Percentiles rank a stretch among this genome's conserved stretches.
Evolutionary conservation across 2,329 filamentous ascomycete genomes (phyloP).

Genomic region (Malbranchea cinnamomea): DNA sequence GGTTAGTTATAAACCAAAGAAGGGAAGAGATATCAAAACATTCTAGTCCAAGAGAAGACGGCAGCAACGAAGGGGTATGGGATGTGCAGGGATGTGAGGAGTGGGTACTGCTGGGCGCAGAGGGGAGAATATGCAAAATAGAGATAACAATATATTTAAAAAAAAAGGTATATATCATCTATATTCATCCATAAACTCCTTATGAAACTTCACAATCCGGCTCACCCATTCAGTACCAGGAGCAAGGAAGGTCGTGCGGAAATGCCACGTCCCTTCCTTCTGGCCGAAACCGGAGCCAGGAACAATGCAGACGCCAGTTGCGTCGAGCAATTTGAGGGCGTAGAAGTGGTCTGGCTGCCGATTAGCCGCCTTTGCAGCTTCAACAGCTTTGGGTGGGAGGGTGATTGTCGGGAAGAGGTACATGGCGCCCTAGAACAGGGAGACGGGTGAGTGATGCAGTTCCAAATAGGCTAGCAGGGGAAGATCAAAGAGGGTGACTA

Average conservation of each 20-base stretch:
- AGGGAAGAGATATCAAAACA: too few species aligned
- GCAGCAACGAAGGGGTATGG: too few species aligned
- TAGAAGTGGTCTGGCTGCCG: constrained; percentile 85
- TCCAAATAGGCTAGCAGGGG: neutral
- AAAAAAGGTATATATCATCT: constrained; percentile 15
- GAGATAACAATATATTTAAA: constrained; percentile 2
- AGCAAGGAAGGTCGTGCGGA: constrained; percentile 91
- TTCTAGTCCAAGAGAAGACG: too few species aligned
- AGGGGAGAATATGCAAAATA: too few species aligned
- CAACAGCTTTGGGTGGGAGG: constrained; percentile 59
- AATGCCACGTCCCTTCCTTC: constrained; percentile 78
- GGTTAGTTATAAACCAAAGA: too few species aligned
- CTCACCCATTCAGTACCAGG: constrained; percentile 92
- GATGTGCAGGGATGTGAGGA: too few species aligned
- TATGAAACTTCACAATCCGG: constrained; percentile 77
- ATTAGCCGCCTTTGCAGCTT: constrained; percentile 58
- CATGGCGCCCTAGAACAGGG: constrained; percentile 65
- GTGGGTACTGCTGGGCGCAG: too few species aligned
- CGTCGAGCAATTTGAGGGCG: constrained; percentile 76
- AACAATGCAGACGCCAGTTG: constrained; percentile 88
- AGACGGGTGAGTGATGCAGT: constrained; percentile 5
- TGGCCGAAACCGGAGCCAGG: constrained; percentile 89
- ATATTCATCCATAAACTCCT: constrained; percentile 77
- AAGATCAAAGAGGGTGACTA: constrained; percentile 20
- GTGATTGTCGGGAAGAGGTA: constrained; percentile 95